These are phyloP conservation scores for Pelargonium citronellum DNA, from an alignment of 441 rosid species.

Conservation along the genomic window DNA sequence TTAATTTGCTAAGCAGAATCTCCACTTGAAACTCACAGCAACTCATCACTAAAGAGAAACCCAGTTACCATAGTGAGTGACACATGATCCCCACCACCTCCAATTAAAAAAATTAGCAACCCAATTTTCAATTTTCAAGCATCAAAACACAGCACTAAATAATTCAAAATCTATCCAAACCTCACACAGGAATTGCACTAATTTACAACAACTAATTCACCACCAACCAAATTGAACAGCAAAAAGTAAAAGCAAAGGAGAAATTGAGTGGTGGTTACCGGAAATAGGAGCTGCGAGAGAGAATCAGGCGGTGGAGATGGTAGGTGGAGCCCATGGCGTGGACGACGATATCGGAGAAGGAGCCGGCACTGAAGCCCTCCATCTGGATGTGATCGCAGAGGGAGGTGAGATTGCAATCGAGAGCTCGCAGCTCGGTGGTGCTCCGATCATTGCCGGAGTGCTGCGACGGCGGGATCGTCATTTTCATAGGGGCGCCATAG, in stretches of 20 bases:
- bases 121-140: neutral
- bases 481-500: conserved; percentile 39
- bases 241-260: neutral
- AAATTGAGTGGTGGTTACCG: conserved; percentile 35
- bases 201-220: no score
- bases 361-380: conserved; percentile 75
- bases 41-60: neutral
- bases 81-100: neutral
- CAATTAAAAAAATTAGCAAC: neutral
- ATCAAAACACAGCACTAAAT: neutral
- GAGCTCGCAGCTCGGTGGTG: conserved; percentile 60
- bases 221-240: neutral
- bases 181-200: no score
- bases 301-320: conserved; percentile 83
- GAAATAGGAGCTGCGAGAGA: conserved; percentile 95
- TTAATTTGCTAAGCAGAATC: neutral
- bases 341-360: conserved; percentile 83
- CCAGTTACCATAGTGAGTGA: neutral
- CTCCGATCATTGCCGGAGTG: conserved; percentile 60
- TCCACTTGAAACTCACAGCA: neutral
- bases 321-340: conserved; percentile 78
- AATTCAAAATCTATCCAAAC: no score
- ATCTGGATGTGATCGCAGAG: conserved; percentile 86
- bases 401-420: conserved; percentile 74
- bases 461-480: conserved; percentile 43